Evolutionary conservation across 495 filamentous ascomycete species (phyloP), one percentile per base, ranked within the genome.

Genomic region (Penicillium salamii): DNA sequence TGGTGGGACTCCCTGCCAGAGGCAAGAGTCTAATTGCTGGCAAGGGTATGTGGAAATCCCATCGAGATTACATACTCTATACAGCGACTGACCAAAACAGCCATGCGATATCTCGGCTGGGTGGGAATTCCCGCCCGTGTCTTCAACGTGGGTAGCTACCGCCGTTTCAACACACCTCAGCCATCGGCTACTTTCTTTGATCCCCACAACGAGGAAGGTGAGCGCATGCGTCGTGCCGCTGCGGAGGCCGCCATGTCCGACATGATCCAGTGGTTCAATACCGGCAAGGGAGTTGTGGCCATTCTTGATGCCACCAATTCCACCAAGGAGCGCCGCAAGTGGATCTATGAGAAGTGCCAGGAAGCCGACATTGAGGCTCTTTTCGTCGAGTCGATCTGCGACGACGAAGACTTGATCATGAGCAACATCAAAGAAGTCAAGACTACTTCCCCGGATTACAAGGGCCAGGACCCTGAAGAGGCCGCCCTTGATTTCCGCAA

Each of bases 391-490:
- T 91, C 86, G 15, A 90, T 90, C 60, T 98, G 93, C 66, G 92
- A 98, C 61, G 85, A 96, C 49, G 90, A 96, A 62, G 86, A 92
- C 32, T 67, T 96, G 41, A 93, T 98, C 69, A 95, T 96, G 88
- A 86, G 80, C 75, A 98, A 98, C 66, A 95, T 98, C 61, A 83
- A 90, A 46, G 93, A 97, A 65, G 93, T 98, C 52, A 98, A 98
- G 79, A 95, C 91, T 3, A 91, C 89, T 9, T 93, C 88, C 11
- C 93, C 93, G 2, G 93, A 98, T 67, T 98, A 98, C 69, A 74
- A 81, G 53, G 93, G 92, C 15, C 90, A 95, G 63, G 93, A 98
- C 62, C 93, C 93, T 12, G 93, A 98, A 61, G 71, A 75, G 18
- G 93, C 93, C 17, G 93, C 90, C 3, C 68, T 82, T 40, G 93